Evolutionary conservation across 495 filamentous ascomycete genomes (phyloP), one percentile per base, ranked within the genome.

Genomic region (Daldinia vernicosa): DNA sequence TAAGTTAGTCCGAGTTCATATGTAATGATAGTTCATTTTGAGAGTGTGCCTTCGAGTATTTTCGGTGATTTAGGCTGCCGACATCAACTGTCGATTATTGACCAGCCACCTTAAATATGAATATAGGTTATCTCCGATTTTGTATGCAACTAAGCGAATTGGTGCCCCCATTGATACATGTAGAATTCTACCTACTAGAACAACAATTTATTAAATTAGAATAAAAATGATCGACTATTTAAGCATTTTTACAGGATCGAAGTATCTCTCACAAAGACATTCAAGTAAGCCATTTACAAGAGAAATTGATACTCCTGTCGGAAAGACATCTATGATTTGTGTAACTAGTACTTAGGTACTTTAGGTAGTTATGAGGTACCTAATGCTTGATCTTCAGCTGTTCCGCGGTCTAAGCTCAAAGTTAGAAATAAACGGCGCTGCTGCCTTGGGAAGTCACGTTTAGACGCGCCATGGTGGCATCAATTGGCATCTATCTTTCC

Each of bases 391-490:
- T 37, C 54, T 24, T 37, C 54, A 57, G 54, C 19, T 17, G 11
- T 53, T 32, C 15, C 15, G 32, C 6, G 26, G 50, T 56, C 54
- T 19, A 26, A 57, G 54, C 14, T 17, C 8, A 67, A 54, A 43
- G 32, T 32, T 14, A n/a, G 19, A 35, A 56, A 50, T 15, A 14
- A 57, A 28, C 27, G 27, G 39, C 47, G 28, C 52, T 64, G 67
- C 50, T 69, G 66, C 60, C 66, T 63, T 57, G 50, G 24, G 6
- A 56, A 60, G 67, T 64, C 67, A 69, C 67, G 60, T 60, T 69
- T 33, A 24, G 47, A 33, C 67, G 60, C 67, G 60, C 45, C 33
- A 26, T 5, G 22, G 51, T 69, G 66, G 66, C 32, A 40, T 53
- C 35, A 40, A 68, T 35, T 51, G 27, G 14, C 30, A n/a, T 57